Evolutionary conservation across 2,329 filamentous ascomycete species (phyloP).

Genomic region (Aspergillus texensis): DNA sequence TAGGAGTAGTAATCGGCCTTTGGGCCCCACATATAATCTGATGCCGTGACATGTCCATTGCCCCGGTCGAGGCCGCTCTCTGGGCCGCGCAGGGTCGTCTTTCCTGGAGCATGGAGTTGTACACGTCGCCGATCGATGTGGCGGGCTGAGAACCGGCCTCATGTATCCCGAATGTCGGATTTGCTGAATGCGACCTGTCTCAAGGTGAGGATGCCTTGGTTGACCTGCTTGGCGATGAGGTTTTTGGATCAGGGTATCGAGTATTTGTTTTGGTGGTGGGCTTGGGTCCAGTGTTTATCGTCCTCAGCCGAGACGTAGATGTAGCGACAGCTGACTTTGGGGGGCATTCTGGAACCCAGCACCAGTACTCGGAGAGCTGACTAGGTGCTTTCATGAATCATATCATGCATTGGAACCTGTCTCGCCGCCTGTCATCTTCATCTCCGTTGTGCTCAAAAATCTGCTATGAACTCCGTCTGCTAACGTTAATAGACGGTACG

Average conservation of each 20-base stretch:
- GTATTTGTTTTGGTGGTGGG: not conserved
- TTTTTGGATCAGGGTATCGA: not conserved
- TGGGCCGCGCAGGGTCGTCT: not conserved
- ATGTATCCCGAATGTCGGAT: not conserved
- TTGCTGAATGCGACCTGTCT: not conserved
- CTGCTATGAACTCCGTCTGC: not conserved
- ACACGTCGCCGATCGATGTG: not conserved
- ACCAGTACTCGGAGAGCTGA: not conserved
- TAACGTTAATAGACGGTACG: not conserved
- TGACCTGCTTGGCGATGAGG: not conserved
- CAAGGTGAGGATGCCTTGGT: not conserved
- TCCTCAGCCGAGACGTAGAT: not conserved
- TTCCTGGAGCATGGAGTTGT: not conserved
- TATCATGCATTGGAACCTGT: no score
- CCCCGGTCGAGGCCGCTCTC: not conserved
- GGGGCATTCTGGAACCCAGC: not conserved
- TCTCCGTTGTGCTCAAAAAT: no score
- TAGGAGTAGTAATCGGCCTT: constrained; percentile 10
- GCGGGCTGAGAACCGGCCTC: not conserved
- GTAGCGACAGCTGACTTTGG: not conserved
- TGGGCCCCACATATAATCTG: constrained; percentile 7
- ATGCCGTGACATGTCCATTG: constrained; percentile 3
- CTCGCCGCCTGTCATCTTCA: no score
- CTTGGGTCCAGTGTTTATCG: not conserved
- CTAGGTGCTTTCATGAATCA: not conserved